These are phyloP conservation scores for Acacia pycnantha DNA, from an alignment of 331 rosid genomes.

Conservation along the genomic window DNA sequence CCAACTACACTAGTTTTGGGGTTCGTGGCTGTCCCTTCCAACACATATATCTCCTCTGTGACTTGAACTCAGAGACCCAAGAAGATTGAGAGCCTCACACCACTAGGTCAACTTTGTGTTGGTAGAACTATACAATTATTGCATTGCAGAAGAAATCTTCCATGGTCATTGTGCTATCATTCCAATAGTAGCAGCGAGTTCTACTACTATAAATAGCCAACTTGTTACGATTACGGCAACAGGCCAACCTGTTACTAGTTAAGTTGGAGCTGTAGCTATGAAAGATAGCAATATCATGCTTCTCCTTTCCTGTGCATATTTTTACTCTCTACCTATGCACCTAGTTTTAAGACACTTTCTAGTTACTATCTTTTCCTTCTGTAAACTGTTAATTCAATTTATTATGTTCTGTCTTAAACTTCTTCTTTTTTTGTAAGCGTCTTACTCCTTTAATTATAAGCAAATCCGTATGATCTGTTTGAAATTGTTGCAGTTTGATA, in stretches of 20 bases:
- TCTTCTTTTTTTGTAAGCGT: neutral
- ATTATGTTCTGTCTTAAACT: neutral
- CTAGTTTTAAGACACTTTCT: conserved; percentile 14
- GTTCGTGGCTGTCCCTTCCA: too few relatives aligned
- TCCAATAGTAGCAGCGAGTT: neutral
- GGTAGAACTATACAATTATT: too few relatives aligned
- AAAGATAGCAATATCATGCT: conserved; percentile 23
- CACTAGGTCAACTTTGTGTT: too few relatives aligned
- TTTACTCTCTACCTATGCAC: conserved; percentile 23
- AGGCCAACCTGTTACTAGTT: conserved; percentile 37
- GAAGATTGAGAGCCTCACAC: too few relatives aligned
- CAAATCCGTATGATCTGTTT: conserved; percentile 17
- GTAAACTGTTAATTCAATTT: conserved; percentile 2
- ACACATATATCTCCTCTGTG: too few relatives aligned
- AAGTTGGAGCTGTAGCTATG: conserved; percentile 29
- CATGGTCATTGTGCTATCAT: neutral
- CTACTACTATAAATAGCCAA: neutral
- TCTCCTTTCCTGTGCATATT: conserved; percentile 36
- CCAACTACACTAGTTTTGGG: too few relatives aligned
- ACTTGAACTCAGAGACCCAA: too few relatives aligned
- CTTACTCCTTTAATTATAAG: neutral
- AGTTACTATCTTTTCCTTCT: conserved; percentile 10
- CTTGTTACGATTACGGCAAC: neutral
- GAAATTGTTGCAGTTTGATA: conserved; percentile 49
- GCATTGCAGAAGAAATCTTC: neutral